A percentile compares a stretch with the other conserved stretches of the same genome.
phyloP scores from a whole-genome alignment of 495 filamentous ascomycete species.

The Terfezia boudieri region DNA sequence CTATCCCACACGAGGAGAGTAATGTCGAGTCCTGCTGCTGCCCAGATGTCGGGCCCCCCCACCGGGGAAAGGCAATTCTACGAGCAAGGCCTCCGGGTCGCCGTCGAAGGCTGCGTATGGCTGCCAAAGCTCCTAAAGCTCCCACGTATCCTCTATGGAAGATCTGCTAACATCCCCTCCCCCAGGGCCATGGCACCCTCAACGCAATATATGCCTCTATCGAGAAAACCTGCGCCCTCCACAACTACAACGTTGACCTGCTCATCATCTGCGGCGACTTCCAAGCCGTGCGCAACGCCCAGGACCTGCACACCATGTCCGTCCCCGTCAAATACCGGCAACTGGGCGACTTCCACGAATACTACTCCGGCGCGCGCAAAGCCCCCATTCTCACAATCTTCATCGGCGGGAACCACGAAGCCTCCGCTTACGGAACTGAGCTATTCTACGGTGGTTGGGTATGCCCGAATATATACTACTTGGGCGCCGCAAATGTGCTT shows the following conservation, averaged over 20 bases:
- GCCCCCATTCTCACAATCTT: conserved; percentile 85
- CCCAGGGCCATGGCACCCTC: conserved; percentile 57
- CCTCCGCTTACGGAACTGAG: conserved; percentile 64
- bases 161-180: neutral
- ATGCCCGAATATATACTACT: conserved; percentile 86
- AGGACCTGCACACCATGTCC: conserved; percentile 68
- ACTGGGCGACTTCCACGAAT: conserved; percentile 77
- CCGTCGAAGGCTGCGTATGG: conserved; percentile 63
- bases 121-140: too few relatives aligned
- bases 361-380: conserved; percentile 54
- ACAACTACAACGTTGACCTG: conserved; percentile 75
- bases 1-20: too few relatives aligned
- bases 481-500: conserved; percentile 75
- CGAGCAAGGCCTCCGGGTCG: conserved; percentile 28
- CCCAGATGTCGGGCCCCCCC: neutral
- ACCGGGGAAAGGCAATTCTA: conserved; percentile 1
- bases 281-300: conserved; percentile 68
- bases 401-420: conserved; percentile 86
- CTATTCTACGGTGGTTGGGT: conserved; percentile 87
- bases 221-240: conserved; percentile 33
- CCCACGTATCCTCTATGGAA: too few relatives aligned
- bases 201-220: conserved; percentile 73
- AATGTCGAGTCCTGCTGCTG: neutral
- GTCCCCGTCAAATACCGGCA: conserved; percentile 63
- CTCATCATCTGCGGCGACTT: conserved; percentile 70